Conservation (phyloP, 129 eudicot species). For the Pseudognaphalium luteoalbum region DNA sequence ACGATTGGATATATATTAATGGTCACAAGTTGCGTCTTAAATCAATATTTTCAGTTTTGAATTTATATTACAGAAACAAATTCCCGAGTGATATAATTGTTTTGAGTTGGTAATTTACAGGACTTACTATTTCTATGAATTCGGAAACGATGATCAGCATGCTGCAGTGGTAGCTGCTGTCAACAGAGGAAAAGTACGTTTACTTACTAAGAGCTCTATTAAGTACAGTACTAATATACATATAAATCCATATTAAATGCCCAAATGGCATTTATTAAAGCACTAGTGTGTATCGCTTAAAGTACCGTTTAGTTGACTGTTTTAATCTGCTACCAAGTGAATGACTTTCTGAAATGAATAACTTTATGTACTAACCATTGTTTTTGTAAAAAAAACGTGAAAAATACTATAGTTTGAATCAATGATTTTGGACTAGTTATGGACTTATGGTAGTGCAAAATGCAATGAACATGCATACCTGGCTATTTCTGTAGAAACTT, state of each 20-base stretch:
- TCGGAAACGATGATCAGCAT: slow-evolving; percentile 71
- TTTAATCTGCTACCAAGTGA: not conserved
- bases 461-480: not conserved
- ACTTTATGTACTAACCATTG: not conserved
- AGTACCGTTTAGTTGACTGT: slow-evolving; percentile 1
- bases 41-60: not conserved
- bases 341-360: not conserved
- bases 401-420: not conserved
- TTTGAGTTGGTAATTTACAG: slow-evolving; percentile 38
- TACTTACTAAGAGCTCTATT: too few relatives aligned
- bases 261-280: not conserved
- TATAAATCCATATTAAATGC: not conserved
- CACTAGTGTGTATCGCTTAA: not conserved
- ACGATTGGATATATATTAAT: not conserved
- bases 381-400: not conserved
- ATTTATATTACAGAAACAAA: not conserved
- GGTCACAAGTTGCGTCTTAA: not conserved
- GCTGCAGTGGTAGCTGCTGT: slow-evolving; percentile 89
- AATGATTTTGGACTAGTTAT: not conserved
- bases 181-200: slow-evolving; percentile 77
- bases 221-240: not conserved
- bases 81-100: slow-evolving; percentile 17
- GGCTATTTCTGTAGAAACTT: not conserved
- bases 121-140: slow-evolving; percentile 88
- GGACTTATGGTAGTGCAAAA: not conserved